Evolutionary conservation across 441 rosid species (phyloP).

Genomic region (Jatropha podagrica): DNA sequence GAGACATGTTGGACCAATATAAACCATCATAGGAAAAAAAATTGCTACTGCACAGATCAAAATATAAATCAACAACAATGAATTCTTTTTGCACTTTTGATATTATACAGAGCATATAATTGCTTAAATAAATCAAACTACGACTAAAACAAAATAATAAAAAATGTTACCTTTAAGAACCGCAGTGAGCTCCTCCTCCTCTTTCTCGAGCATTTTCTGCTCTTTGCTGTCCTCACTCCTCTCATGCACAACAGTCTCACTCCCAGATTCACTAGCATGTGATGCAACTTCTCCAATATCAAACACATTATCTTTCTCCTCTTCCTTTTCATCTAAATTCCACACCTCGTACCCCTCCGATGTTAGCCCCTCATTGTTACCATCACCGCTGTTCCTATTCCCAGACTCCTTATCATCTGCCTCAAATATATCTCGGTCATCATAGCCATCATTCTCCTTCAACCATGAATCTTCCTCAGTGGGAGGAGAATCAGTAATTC

Average conservation of each 20-base stretch:
- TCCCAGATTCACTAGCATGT: constrained; percentile 15
- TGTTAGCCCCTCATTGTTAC: constrained; percentile 34
- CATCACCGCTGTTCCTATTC: constrained; percentile 23
- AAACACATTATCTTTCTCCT: constrained; percentile 36
- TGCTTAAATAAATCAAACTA: neutral
- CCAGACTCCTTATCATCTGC: constrained; percentile 25
- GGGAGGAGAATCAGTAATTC: constrained; percentile 24
- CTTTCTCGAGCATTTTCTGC: constrained; percentile 44
- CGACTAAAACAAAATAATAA: neutral
- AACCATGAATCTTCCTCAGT: constrained; percentile 36
- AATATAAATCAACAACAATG: neutral
- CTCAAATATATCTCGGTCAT: constrained; percentile 24
- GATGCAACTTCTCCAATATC: constrained; percentile 31
- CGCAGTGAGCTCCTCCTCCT: constrained; percentile 58
- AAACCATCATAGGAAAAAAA: constrained; percentile 4
- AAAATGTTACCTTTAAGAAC: constrained; percentile 53
- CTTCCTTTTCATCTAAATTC: constrained; percentile 51
- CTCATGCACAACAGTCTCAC: constrained; percentile 2
- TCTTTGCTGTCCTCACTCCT: constrained; percentile 38
- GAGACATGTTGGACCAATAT: constrained; percentile 14
- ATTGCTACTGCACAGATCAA: neutral
- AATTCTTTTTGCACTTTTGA: neutral
- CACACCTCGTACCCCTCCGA: constrained; percentile 42
- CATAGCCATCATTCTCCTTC: constrained; percentile 25
- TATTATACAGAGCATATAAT: neutral